Conservation (phyloP, 129 eudicot genomes). For the Mikania micrantha region DNA sequence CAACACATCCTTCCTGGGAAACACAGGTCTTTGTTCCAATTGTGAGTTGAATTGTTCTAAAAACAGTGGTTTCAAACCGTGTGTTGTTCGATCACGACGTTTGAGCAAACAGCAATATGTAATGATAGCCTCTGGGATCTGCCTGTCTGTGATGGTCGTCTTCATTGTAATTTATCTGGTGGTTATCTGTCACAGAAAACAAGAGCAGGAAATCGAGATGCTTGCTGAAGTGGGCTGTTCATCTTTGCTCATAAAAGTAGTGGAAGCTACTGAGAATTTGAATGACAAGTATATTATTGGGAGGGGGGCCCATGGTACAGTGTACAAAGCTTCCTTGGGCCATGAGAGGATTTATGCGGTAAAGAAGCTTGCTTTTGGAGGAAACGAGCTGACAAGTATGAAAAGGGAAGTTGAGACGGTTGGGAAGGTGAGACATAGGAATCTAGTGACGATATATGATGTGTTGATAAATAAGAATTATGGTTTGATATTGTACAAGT, state of each 20-base stretch:
- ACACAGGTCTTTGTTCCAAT: conserved; percentile 49
- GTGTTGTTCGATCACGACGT: conserved; percentile 28
- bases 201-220: conserved; percentile 25
- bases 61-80: conserved; percentile 31
- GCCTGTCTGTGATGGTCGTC: conserved; percentile 24
- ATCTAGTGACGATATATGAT: conserved; percentile 56
- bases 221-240: conserved; percentile 48
- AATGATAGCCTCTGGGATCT: conserved; percentile 36
- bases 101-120: conserved; percentile 35
- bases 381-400: conserved; percentile 61
- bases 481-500: conserved; percentile 59
- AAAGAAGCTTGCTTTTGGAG: conserved; percentile 52
- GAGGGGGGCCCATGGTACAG: conserved; percentile 80
- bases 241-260: conserved; percentile 45
- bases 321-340: conserved; percentile 63
- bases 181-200: conserved; percentile 19
- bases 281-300: conserved; percentile 63
- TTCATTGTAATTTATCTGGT: conserved; percentile 34
- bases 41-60: conserved; percentile 37
- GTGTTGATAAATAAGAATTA: conserved; percentile 59
- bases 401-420: conserved; percentile 78
- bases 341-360: conserved; percentile 62
- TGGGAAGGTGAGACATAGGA: conserved; percentile 79
- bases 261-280: conserved; percentile 71
- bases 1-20: conserved; percentile 52